A percentile compares a stretch with the other conserved stretches of the same genome.
These are phyloP conservation scores for Zanthoxylum bungeanum DNA, from an alignment of 345 rosid genomes.

Conservation along the genomic window DNA sequence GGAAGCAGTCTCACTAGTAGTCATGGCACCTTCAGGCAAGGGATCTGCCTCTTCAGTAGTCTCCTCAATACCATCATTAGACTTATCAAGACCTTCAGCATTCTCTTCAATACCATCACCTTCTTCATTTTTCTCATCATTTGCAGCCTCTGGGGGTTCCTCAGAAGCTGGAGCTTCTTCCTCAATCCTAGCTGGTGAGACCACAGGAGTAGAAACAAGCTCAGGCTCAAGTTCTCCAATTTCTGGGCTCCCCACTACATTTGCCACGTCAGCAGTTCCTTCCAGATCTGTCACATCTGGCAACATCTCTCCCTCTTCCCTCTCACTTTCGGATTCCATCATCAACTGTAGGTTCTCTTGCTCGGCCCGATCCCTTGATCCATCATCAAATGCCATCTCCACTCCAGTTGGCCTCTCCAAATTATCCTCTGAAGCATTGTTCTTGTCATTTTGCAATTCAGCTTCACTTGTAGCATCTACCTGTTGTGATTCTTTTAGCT, in stretches of 20 bases:
- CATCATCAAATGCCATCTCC: constrained; percentile 42
- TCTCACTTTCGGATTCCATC: constrained; percentile 60
- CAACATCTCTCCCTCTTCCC: constrained; percentile 84
- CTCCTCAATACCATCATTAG: constrained; percentile 42
- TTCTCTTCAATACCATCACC: constrained; percentile 46
- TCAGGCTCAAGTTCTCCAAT: constrained; percentile 50
- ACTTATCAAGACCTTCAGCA: constrained; percentile 55
- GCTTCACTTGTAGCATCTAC: constrained; percentile 32
- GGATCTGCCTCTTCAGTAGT: constrained; percentile 32
- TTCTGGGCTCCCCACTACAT: constrained; percentile 48
- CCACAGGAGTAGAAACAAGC: constrained; percentile 40
- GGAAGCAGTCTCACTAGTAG: constrained; percentile 23
- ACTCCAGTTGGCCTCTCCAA: constrained; percentile 47
- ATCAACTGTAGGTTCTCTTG: constrained; percentile 44
- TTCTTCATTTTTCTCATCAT: constrained; percentile 66
- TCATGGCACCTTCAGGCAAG: constrained; percentile 26
- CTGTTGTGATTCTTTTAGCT: constrained; percentile 41
- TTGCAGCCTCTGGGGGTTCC: constrained; percentile 37
- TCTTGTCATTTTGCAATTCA: constrained; percentile 38
- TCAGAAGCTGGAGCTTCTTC: constrained; percentile 32
- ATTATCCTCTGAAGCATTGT: constrained; percentile 39
- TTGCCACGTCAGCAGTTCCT: constrained; percentile 39
- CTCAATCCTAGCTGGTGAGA: constrained; percentile 64
- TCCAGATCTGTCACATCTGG: constrained; percentile 64
- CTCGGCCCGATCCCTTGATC: constrained; percentile 41